Conservation (phyloP, 1,284 basidiomycete genomes). For the Cystobasidium sp. region DNA sequence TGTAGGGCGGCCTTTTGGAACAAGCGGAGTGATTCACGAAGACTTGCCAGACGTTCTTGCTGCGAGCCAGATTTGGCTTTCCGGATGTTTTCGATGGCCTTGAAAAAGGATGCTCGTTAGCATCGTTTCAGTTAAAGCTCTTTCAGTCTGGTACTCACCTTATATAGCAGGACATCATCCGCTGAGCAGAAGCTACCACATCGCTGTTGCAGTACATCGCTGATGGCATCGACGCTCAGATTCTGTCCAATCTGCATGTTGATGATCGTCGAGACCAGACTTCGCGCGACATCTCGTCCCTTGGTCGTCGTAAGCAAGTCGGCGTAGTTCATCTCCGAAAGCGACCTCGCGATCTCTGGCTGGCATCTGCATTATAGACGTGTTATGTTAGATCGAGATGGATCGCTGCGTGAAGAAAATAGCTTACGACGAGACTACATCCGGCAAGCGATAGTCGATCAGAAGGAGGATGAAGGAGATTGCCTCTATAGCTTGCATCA, state of each 20-base stretch:
- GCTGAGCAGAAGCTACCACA: slow-evolving; percentile 98
- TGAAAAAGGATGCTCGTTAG: background rate
- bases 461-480: slow-evolving; percentile 90
- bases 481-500: slow-evolving; percentile 83
- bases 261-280: slow-evolving; percentile 92
- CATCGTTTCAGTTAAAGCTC: too few relatives aligned
- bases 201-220: slow-evolving; percentile 87
- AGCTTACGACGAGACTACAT: slow-evolving; percentile 76
- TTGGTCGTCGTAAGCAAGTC: slow-evolving; percentile 79
- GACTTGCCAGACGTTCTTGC: slow-evolving; percentile 71
- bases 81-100: slow-evolving; percentile 92
- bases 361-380: slow-evolving; percentile 64
- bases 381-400: slow-evolving; percentile 10
- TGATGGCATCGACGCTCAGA: slow-evolving; percentile 86
- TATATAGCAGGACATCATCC: slow-evolving; percentile 97
- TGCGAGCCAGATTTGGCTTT: slow-evolving; percentile 78
- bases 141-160: slow-evolving; percentile 62
- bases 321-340: slow-evolving; percentile 76
- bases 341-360: slow-evolving; percentile 67
- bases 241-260: slow-evolving; percentile 94
- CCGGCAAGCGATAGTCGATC: slow-evolving; percentile 86
- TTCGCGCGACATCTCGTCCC: slow-evolving; percentile 80
- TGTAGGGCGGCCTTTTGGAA: slow-evolving; percentile 86
- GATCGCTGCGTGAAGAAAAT: slow-evolving; percentile 45
- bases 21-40: slow-evolving; percentile 82